Evolutionary conservation across 768 basidiomycete genomes (phyloP), one percentile per base, ranked within the genome.

Genomic region (Coprinopsis cinerea): DNA sequence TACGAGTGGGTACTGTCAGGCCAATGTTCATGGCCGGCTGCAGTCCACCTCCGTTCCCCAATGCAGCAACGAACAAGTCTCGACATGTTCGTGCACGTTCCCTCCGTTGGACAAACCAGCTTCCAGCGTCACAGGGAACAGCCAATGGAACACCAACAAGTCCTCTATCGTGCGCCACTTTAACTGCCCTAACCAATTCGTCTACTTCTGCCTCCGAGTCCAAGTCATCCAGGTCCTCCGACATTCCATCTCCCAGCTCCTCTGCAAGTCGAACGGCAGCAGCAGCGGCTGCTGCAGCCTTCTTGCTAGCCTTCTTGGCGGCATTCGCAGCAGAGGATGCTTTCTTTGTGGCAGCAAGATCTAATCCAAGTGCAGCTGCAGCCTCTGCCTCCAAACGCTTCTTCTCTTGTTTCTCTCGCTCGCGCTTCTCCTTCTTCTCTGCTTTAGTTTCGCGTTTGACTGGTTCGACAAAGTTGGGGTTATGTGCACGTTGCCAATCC

Each of bases 121-220:
- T 83, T 26, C 86, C 75, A 17, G 83, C 79, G 55, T 87, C 86
- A 53, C 71, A 79, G 2, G 90, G 83, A 0, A 83, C 77, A 1
- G 88, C 90, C 15, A 91, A 67, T 10, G 86, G 85, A 3, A 77
- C 68, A 3, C 77, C 82, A 35, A 85, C 70, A 22, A 81, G 55
- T 1, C 86, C 85, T 54, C 72, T 78, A 20, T 75, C 71, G 45
- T 71, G 72, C 1, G 84, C 80, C 1, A 64, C 62, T 43, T 77
- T 72, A 24, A 90, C 78, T 9, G 80, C 80, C 48, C 72, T 73
- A 24, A 85, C 75, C 22, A 92, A 71, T 13, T 80, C 77, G 45
- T 93, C 91, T 42, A 92, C 71, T 66, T 93, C 91, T 9, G 81
- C 83, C 58, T 92, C 90, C 3, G 89, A 92, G 62, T 92, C 89